Evolutionary conservation across 805 yeast genomes (phyloP).

Genomic region (Candida broadrunensis): DNA sequence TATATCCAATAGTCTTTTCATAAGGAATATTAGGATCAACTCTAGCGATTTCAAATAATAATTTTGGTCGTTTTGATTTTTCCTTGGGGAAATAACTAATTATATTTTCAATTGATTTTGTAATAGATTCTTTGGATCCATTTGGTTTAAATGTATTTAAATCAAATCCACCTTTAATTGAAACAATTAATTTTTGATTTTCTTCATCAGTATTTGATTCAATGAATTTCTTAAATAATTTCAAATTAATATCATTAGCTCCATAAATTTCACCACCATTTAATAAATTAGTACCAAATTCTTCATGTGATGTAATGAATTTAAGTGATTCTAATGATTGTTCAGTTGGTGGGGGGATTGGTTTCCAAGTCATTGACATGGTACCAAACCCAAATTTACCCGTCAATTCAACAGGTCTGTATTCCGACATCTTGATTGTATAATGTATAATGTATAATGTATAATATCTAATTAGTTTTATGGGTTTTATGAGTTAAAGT

Average conservation of each 20-base stretch:
- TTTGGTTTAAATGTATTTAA: slow-evolving; percentile 40
- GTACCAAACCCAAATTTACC: slow-evolving; percentile 66
- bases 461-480: no score
- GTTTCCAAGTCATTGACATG: slow-evolving; percentile 77
- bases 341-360: slow-evolving; percentile 51
- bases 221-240: slow-evolving; percentile 56
- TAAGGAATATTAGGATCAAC: slow-evolving; percentile 55
- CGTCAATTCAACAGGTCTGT: slow-evolving; percentile 8
- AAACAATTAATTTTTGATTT: slow-evolving; percentile 52
- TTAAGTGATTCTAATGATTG: slow-evolving; percentile 54
- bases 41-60: slow-evolving; percentile 70
- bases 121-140: slow-evolving; percentile 47
- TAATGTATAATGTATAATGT: no score
- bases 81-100: slow-evolving; percentile 25
- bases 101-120: slow-evolving; percentile 46
- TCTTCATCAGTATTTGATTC: slow-evolving; percentile 47
- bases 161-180: slow-evolving; percentile 66
- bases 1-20: slow-evolving; percentile 54
- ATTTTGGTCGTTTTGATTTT: slow-evolving; percentile 27
- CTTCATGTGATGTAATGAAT: slow-evolving; percentile 38
- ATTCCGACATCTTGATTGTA: no score
- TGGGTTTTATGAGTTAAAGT: no score
- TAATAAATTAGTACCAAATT: slow-evolving; percentile 49
- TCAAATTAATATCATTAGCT: slow-evolving; percentile 46
- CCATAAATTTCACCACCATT: slow-evolving; percentile 86